These are phyloP conservation scores for Sedum album DNA, from an alignment of 164 flowering plant species.

Conservation along the genomic window DNA sequence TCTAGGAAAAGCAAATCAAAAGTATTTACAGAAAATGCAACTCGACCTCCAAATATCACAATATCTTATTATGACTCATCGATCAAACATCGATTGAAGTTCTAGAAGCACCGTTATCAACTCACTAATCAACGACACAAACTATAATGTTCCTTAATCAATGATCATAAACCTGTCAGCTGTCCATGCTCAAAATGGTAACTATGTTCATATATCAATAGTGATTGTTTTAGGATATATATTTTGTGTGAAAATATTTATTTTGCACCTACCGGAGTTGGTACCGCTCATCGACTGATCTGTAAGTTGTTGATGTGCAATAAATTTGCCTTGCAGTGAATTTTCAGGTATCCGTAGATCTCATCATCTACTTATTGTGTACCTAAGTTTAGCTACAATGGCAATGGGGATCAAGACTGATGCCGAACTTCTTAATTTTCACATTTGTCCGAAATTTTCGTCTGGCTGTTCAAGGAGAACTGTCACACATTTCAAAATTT, in stretches of 20 bases:
- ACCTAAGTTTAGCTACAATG: neutral
- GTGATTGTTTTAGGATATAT: neutral
- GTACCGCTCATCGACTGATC: neutral
- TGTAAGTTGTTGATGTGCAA: neutral
- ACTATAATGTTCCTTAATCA: too few relatives aligned
- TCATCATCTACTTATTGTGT: neutral
- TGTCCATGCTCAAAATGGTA: too few relatives aligned
- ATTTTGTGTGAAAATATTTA: neutral
- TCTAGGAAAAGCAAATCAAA: neutral
- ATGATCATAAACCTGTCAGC: too few relatives aligned
- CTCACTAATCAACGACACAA: too few relatives aligned
- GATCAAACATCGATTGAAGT: neutral
- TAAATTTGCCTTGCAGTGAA: neutral
- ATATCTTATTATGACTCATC: neutral
- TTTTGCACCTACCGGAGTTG: neutral
- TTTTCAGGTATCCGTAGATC: neutral
- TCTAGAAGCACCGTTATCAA: neutral
- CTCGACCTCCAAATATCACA: neutral
- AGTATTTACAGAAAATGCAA: neutral
- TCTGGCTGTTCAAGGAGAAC: too few relatives aligned
- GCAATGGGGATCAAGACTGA: neutral
- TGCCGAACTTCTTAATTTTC: neutral
- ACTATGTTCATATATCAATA: neutral
- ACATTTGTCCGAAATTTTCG: neutral
- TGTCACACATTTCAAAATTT: too few relatives aligned